These are phyloP conservation scores for Cladosporium sp. DNA, from an alignment of 2,329 filamentous ascomycete genomes.

Conservation along the genomic window DNA sequence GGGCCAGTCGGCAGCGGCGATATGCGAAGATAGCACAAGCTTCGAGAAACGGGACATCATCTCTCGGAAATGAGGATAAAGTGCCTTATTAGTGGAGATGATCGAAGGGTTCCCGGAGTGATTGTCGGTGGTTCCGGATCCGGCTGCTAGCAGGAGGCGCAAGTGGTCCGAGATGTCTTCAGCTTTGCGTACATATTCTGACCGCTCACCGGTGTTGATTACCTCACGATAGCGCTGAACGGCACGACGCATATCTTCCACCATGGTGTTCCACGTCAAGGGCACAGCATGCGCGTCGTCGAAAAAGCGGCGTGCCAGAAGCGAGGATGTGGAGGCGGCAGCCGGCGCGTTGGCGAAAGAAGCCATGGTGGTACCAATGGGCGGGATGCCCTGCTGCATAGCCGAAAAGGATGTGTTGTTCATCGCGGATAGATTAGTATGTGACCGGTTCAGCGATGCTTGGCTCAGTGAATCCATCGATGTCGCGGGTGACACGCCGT, in stretches of 20 bases:
- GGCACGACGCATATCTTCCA: constrained; percentile 87
- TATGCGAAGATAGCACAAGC: constrained; percentile 93
- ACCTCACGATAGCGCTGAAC: constrained; percentile 87
- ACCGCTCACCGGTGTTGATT: constrained; percentile 76
- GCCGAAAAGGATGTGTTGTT: constrained; percentile 47
- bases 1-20: constrained; percentile 93
- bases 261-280: constrained; percentile 82
- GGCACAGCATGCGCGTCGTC: constrained; percentile 78
- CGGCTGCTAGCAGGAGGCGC: constrained; percentile 86
- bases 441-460: constrained; percentile 56
- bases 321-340: constrained; percentile 31
- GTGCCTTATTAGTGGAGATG: constrained; percentile 93
- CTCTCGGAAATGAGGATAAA: constrained; percentile 95
- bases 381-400: constrained; percentile 41
- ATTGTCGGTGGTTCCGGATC: constrained; percentile 95
- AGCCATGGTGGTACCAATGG: constrained; percentile 49
- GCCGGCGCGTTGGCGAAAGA: constrained; percentile 51
- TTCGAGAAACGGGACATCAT: constrained; percentile 99
- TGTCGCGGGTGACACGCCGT: constrained; percentile 76
- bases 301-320: constrained; percentile 77
- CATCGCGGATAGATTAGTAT: constrained; percentile 47
- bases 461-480: constrained; percentile 89
- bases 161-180: constrained; percentile 98
- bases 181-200: constrained; percentile 89
- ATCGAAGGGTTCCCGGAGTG: constrained; percentile 99